Base-by-base conservation (phyloP, 441 rosid genomes). In the Capsella rubella region DNA sequence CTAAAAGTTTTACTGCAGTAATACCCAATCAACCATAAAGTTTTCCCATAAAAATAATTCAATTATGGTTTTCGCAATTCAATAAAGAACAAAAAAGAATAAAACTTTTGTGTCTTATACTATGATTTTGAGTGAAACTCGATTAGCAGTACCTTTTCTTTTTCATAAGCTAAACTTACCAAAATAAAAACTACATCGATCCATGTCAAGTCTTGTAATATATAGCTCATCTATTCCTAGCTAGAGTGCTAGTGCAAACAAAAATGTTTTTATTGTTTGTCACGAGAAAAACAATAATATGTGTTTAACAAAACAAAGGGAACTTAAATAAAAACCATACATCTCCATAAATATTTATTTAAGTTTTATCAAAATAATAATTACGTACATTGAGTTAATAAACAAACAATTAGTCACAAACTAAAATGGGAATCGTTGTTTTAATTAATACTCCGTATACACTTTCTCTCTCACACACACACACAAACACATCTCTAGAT, bases 271-370 rank as follows among this genome's bases (percentile, higher is more conserved):
- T 25, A 56, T 64, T 64, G 31, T 71, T 77, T 58, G 80, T 76
- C 76, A 76, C 76, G 67, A 50, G 80, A 64, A n/a, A 21, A 57
- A 55, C 75, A 63, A 69, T 43, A 62, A 63, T 62, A 62, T 62
- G 59, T 35, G n/a, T 46, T 55, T 21, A 21, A 21, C 25, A 21
- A 21, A 21, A 1, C 25, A 21, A 21, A 21, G 25, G 25, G 25
- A 21, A 47, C 18, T 69, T 69, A 53, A 55, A 68, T 47, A 28
- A 27, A 63, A 67, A 27, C n/a, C 63, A 35, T 8, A 15, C 39
- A 67, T 37, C 7, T 69, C 15, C 15, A 52, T 60, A 69, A n/a
- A 27, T 37, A 62, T 15, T 21, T 21, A 21, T 21, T 21, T 21
- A 21, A 21, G 25, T 21, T 21, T 21, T 21, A 21, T 21, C 25